Evolutionary conservation across 2,329 filamentous ascomycete genomes (phyloP).

Genomic region (Cercospora berteroae): DNA sequence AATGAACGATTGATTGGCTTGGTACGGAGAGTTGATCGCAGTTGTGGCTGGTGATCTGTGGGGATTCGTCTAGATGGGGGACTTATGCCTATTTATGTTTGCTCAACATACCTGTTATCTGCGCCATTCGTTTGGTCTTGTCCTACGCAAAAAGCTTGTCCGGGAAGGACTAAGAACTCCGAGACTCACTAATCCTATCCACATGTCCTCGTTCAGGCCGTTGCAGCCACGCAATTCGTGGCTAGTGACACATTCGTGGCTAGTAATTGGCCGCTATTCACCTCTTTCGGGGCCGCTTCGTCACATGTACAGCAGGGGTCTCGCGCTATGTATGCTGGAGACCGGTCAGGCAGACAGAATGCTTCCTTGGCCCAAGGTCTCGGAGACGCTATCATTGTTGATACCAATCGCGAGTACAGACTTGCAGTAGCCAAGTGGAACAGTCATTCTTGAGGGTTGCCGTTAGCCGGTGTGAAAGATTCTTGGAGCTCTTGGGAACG

Average conservation of each 20-base stretch:
- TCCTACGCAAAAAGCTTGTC: not conserved
- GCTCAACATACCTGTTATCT: not conserved
- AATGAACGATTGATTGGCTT: not conserved
- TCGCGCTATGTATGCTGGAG: not conserved
- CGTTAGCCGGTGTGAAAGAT: not conserved
- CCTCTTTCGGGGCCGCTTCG: not conserved
- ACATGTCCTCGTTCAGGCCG: not conserved
- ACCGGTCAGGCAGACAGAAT: not conserved
- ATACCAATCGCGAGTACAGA: not conserved
- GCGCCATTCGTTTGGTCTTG: not conserved
- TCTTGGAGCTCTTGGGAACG: not conserved
- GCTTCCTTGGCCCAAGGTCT: not conserved
- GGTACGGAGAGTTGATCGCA: not conserved
- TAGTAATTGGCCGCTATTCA: not conserved
- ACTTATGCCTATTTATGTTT: not conserved
- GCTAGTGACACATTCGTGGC: not conserved
- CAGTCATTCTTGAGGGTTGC: not conserved
- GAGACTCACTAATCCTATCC: not conserved
- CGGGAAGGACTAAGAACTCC: not conserved
- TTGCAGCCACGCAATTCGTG: not conserved
- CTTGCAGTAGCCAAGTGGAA: not conserved
- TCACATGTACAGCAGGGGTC: not conserved
- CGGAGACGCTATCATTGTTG: not conserved
- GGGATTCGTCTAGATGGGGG: not conserved
- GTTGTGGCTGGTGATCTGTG: constrained; percentile 1